These are phyloP conservation scores for Rhododendron vialii DNA, from an alignment of 148 eudicot species.

Conservation along the genomic window DNA sequence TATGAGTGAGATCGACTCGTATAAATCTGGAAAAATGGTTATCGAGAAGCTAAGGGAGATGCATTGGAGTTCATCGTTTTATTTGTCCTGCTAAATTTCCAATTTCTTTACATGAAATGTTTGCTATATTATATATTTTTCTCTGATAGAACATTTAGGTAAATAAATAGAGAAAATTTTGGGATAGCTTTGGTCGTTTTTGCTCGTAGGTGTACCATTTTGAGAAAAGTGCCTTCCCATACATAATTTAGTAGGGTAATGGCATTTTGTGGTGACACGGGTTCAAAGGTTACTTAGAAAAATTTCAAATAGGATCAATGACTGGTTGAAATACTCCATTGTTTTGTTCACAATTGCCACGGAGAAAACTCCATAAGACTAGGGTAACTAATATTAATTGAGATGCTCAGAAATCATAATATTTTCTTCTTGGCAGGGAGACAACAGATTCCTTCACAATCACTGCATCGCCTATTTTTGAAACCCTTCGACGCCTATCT, in stretches of 20 bases:
- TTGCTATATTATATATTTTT: no score
- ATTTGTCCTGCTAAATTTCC: no score
- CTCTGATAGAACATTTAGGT: no score
- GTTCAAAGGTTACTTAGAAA: not conserved
- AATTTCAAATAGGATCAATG: not conserved
- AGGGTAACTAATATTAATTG: not conserved
- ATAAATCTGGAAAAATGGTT: no score
- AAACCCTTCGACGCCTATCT: conserved; percentile 43
- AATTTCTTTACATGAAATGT: no score
- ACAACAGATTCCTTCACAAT: conserved; percentile 65
- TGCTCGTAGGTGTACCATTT: not conserved
- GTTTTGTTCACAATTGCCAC: not conserved
- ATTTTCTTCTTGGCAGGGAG: conserved; percentile 41
- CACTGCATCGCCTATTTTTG: conserved; percentile 73
- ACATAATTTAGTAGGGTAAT: not conserved
- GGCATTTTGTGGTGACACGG: not conserved
- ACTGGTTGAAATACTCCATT: not conserved
- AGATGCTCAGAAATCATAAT: not conserved
- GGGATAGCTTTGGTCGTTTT: no score
- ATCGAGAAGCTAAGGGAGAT: no score
- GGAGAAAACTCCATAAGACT: not conserved
- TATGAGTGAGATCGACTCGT: no score
- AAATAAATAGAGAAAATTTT: no score
- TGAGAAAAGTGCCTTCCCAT: not conserved
- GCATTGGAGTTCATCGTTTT: no score